Evolutionary conservation across 257 asterid genomes (phyloP).

Genomic region (Dorcoceras hygrometricum): DNA sequence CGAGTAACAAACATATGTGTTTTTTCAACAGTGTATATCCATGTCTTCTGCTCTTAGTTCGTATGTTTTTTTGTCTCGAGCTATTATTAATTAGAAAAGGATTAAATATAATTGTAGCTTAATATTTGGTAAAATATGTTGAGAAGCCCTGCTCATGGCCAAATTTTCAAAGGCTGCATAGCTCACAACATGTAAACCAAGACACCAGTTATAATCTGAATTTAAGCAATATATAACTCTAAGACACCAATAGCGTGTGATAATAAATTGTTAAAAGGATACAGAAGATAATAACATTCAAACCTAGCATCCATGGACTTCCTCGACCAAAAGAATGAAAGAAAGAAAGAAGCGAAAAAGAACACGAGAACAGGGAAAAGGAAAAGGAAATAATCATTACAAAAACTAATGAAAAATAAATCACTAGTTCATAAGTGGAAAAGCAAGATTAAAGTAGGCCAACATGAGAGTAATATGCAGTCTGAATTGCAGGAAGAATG

Average conservation of each 20-base stretch:
- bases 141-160: too few relatives aligned
- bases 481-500: slow-evolving; percentile 5
- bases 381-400: neutral
- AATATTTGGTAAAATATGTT: too few relatives aligned
- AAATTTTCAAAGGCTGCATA: too few relatives aligned
- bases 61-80: too few relatives aligned
- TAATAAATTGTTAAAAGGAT: slow-evolving; percentile 1
- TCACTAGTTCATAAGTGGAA: neutral
- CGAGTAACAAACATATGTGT: too few relatives aligned
- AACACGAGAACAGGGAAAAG: neutral
- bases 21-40: too few relatives aligned
- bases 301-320: slow-evolving; percentile 15
- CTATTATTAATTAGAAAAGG: too few relatives aligned
- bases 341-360: neutral
- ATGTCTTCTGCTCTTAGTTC: too few relatives aligned
- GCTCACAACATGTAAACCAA: too few relatives aligned
- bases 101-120: too few relatives aligned
- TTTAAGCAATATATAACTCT: slow-evolving; percentile 1
- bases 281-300: slow-evolving; percentile 8
- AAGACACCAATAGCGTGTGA: neutral
- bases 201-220: neutral
- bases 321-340: neutral
- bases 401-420: neutral
- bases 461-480: neutral
- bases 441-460: slow-evolving; percentile 2